Evolutionary conservation across 2,329 filamentous ascomycete genomes (phyloP).

Genomic region (Alternaria incomplexa): DNA sequence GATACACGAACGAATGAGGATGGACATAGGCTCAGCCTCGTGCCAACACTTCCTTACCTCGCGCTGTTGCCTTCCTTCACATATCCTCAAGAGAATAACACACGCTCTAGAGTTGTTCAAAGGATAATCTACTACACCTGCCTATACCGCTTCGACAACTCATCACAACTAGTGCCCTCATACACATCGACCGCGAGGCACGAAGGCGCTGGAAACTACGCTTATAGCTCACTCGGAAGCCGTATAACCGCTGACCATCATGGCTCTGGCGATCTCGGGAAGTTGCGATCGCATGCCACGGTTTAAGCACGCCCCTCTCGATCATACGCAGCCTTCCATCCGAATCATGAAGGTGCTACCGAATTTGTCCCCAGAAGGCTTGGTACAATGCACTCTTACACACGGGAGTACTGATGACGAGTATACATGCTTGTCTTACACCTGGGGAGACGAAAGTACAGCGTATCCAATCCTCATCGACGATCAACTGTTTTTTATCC

Average conservation of each 20-base stretch:
- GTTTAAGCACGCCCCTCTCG: neutral
- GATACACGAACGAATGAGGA: neutral
- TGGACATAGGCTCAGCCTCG: neutral
- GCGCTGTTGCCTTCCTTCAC: too few species aligned
- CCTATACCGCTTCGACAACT: too few species aligned
- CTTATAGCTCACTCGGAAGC: too few species aligned
- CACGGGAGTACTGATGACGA: neutral
- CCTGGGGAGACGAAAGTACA: neutral
- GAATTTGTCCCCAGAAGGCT: neutral
- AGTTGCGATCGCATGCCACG: rapidly evolving
- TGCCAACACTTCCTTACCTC: too few species aligned
- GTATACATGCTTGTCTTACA: neutral
- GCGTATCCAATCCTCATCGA: rapidly evolving
- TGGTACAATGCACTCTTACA: neutral
- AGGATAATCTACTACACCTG: too few species aligned
- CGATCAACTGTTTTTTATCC: rapidly evolving
- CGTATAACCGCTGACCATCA: too few species aligned
- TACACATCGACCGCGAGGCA: too few species aligned
- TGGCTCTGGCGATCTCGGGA: rapidly evolving
- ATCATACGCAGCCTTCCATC: neutral
- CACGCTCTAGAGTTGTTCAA: too few species aligned
- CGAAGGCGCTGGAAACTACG: too few species aligned
- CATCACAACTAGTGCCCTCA: too few species aligned
- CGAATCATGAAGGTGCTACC: neutral
- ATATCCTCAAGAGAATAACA: too few species aligned